A percentile compares a stretch with the other conserved stretches of the same genome.
phyloP scores from a whole-genome alignment of 805 yeast species.

The Spencermartinsiella europaea region DNA sequence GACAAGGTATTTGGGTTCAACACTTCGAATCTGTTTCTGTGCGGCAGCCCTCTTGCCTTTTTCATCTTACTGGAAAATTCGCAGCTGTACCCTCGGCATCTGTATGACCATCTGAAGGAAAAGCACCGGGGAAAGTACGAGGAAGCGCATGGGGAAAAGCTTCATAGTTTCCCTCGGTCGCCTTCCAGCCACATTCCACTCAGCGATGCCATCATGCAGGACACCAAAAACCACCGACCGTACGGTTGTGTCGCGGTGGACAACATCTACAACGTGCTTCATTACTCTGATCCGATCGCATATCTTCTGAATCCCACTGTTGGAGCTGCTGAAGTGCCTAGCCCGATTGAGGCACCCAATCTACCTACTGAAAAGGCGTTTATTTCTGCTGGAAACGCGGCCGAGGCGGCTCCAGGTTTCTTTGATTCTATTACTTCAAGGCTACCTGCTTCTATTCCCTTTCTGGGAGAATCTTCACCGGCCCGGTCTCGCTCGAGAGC shows the following conservation, averaged over 20 bases:
- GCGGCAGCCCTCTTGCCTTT: slow-evolving; percentile 86
- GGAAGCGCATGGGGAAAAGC: too few relatives aligned
- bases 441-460: slow-evolving; percentile 3
- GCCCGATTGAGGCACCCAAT: slow-evolving; percentile 24
- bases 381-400: neutral
- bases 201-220: neutral
- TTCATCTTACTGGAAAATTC: slow-evolving; percentile 39
- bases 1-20: slow-evolving; percentile 49
- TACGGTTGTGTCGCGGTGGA: slow-evolving; percentile 56
- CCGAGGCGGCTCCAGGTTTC: slow-evolving; percentile 9
- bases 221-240: slow-evolving; percentile 8
- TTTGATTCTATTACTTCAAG: slow-evolving; percentile 13
- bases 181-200: slow-evolving; percentile 3
- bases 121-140: too few relatives aligned
- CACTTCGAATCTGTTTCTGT: slow-evolving; percentile 68
- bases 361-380: slow-evolving; percentile 24
- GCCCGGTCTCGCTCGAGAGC: slow-evolving; percentile 1
- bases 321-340: slow-evolving; percentile 33
- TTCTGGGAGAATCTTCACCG: neutral
- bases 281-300: slow-evolving; percentile 89
- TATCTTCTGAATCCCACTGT: slow-evolving; percentile 83
- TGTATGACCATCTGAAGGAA: slow-evolving; percentile 10
- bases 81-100: slow-evolving; percentile 27
- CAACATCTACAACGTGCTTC: slow-evolving; percentile 75
- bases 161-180: slow-evolving; percentile 15